These are phyloP conservation scores for Taphrina flavorubra DNA, from an alignment of 1,139 yeast genomes.

Conservation along the genomic window DNA sequence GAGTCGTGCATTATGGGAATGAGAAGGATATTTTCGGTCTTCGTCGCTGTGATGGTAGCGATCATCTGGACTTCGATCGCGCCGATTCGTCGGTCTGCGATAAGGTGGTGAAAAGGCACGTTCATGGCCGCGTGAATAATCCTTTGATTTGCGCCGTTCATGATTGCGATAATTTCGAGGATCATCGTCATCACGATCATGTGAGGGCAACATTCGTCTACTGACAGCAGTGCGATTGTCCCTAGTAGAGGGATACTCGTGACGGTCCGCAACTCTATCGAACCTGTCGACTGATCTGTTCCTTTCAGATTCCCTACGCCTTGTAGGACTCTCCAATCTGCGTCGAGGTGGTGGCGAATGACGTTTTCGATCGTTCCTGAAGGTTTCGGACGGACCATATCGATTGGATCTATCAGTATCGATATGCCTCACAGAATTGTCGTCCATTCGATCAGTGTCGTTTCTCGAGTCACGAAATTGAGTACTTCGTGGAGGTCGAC, in stretches of 20 bases:
- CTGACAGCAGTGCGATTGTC: not conserved
- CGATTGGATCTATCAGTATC: not conserved
- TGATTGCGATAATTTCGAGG: not conserved
- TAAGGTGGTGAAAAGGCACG: not conserved
- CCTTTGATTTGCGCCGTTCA: not conserved
- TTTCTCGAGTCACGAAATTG: not conserved
- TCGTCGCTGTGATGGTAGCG: not conserved
- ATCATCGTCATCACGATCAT: not conserved
- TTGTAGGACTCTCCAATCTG: not conserved
- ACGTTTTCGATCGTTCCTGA: not conserved
- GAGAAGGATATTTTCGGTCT: conserved; percentile 1
- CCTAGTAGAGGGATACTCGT: not conserved
- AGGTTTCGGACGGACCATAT: not conserved
- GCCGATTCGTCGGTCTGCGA: not conserved
- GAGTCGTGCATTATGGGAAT: conserved; percentile 4
- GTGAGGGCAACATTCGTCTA: not conserved
- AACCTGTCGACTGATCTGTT: not conserved
- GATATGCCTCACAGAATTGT: not conserved
- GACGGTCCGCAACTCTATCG: not conserved
- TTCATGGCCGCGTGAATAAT: not conserved
- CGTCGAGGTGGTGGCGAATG: not conserved
- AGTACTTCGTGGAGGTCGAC: not conserved
- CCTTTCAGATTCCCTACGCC: not conserved
- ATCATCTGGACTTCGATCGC: not conserved
- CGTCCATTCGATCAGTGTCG: not conserved